These are phyloP conservation scores for Acacia pycnantha DNA, from an alignment of 331 rosid genomes.

Conservation along the genomic window DNA sequence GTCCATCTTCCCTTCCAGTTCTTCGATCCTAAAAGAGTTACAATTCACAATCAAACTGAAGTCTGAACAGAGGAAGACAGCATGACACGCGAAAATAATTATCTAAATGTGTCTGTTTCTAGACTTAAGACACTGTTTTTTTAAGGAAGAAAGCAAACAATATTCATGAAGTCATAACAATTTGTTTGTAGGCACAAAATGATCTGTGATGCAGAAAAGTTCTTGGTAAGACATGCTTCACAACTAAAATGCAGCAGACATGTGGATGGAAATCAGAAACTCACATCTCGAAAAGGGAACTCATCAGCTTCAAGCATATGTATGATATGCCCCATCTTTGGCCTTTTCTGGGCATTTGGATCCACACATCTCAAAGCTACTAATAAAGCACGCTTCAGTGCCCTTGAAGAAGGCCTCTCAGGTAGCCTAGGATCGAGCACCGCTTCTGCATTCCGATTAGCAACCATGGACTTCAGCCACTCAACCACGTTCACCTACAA, in stretches of 20 bases:
- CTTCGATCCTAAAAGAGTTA: background rate
- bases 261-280: background rate
- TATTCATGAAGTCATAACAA: background rate
- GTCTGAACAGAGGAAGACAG: too few relatives aligned
- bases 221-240: background rate
- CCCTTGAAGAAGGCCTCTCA: constrained; percentile 13
- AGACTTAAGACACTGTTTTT: background rate
- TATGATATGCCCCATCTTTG: constrained; percentile 19
- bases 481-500: constrained; percentile 14
- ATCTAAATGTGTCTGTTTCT: too few relatives aligned
- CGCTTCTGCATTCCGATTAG: constrained; percentile 5
- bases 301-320: constrained; percentile 22
- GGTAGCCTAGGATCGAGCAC: constrained; percentile 19
- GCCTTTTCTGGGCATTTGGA: constrained; percentile 15
- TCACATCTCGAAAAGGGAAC: constrained; percentile 9
- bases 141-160: background rate
- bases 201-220: background rate
- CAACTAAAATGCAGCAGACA: background rate
- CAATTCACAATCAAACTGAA: background rate
- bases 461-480: constrained; percentile 10
- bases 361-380: constrained; percentile 12
- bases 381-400: constrained; percentile 15
- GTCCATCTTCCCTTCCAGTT: constrained; percentile 4
- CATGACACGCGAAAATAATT: too few relatives aligned
- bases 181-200: background rate